Evolutionary conservation across 495 filamentous ascomycete species (phyloP), one percentile per base, ranked within the genome.

Genomic region (Penicillium herquei): DNA sequence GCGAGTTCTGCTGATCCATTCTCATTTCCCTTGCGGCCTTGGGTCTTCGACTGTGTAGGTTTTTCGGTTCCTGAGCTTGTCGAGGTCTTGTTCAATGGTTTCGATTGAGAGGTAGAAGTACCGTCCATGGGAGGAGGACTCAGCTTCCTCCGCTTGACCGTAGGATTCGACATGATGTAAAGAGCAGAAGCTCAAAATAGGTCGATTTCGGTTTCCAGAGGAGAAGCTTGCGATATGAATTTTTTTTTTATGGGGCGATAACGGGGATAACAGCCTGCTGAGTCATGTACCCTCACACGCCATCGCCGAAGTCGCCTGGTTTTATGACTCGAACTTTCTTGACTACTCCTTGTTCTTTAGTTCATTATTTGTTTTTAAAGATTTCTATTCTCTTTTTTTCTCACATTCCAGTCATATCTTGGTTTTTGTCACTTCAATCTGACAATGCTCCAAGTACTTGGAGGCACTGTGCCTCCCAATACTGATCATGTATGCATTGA

Each of bases 401-500:
- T 55, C 4, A 3, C 17, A 39, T 55, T 47, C 21, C 42, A 10
- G 21, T 52, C 35, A 42, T 43, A 7, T 41, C 41, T 13, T 6
- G 13, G 2, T 9, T 43, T 16, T 18, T 55, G 10, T 50, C 52
- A 16, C 44, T 30, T 8, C 32, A 42, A 18, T 55, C 47, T 30
- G 47, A 63, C 26, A 33, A 78, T 78, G 75, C 62, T 75, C 40
- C 75, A 78, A 62, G 68, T 62, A 12, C 49, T 73, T 30, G 75
- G 75, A 68, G 75, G 74, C 34, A 34, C 74, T 45, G 70, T 78
- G 18, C 75, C 75, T 55, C 75, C 78, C 7, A 75, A 82, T 58
- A 84, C 80, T 47, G 72, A 80, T 59, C 80, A 84, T 75, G 80
- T 83, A 72, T 62, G 74, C 72, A 26, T 26, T 26, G 4, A 26